Evolutionary conservation across 2,329 filamentous ascomycete genomes (phyloP).

Genomic region (Nigrospora sphaerica): DNA sequence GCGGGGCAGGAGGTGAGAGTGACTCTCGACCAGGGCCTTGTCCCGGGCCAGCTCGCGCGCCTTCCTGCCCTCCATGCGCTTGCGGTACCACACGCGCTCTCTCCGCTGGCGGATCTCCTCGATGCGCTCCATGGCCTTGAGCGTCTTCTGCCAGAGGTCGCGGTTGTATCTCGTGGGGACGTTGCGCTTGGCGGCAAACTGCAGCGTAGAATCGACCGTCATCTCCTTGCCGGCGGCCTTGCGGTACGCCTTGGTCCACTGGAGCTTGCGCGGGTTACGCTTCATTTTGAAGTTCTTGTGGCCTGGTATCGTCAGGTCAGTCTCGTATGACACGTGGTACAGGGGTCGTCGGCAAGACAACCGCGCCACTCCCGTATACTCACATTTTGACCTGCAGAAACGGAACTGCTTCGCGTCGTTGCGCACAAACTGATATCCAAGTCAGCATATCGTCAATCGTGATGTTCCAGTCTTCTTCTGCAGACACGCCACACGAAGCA

Average conservation of each 20-base stretch:
- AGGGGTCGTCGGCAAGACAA: no score
- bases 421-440: constrained; percentile 9
- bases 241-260: constrained; percentile 94
- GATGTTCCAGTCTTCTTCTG: no score
- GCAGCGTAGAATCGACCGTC: constrained; percentile 89
- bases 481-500: no score
- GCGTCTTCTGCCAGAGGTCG: constrained; percentile 77
- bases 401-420: constrained; percentile 33
- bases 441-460: no score
- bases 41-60: constrained; percentile 73
- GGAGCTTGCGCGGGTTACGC: constrained; percentile 92
- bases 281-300: constrained; percentile 57
- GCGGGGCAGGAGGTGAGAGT: constrained; percentile 83
- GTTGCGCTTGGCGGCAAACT: constrained; percentile 77
- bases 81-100: constrained; percentile 90
- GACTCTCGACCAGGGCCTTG: constrained; percentile 82
- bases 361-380: background rate
- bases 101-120: constrained; percentile 75
- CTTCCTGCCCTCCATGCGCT: constrained; percentile 85
- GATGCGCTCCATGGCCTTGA: constrained; percentile 88
- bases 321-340: background rate
- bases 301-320: constrained; percentile 1
- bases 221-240: constrained; percentile 64
- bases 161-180: constrained; percentile 93
- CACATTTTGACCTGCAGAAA: constrained; percentile 45